Evolutionary conservation across 1,284 basidiomycete genomes (phyloP), one percentile per base, ranked within the genome.

Genomic region (Ganoderma boninense): DNA sequence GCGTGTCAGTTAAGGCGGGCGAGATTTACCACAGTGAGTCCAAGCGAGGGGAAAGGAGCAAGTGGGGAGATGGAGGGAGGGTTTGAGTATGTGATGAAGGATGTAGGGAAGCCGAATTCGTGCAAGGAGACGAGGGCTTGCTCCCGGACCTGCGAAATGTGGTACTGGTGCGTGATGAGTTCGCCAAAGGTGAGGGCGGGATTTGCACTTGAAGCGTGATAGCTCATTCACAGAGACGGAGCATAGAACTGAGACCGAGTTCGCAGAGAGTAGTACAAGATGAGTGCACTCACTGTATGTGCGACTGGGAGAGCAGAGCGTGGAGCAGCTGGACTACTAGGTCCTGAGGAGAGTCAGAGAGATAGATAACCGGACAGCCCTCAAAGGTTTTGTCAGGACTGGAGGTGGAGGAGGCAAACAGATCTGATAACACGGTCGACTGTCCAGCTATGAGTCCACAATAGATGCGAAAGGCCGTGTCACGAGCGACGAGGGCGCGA

Each of bases 331-430:
- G 40, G 46, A 69, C 40, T 5, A 54, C n/a, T 2, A 73, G 59
- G 16, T 73, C 69, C 11, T 68, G 52, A 10, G 64, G 49, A n/a
- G 68, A 38, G 66, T 77, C 75, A 4, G 69, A 64, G 0, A 75
- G 52, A 10, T 67, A 57, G 3, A 77, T 69, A 1, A 72, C 26
- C 3, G 68, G 67, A 44, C 73, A 76, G 18, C 68, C 72, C 4
- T 74, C 68, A 18, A 72, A 43, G 0, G 40, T 62, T 42, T 64
- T 54, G 52, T 68, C 64, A 23, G 65, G 42, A 2, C 46, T n/a
- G 2, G 77, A 70, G 32, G 63, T 69, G 14, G 74, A 70, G 2
- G 75, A 40, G 6, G 65, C 42, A 38, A 78, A 75, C 52, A 78
- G 60, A 42, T 74, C 73, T 0, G 61, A 43, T n/a, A 77, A 76